Conservation (phyloP, 2,329 filamentous ascomycete genomes). For the Gremmenia infestans region DNA sequence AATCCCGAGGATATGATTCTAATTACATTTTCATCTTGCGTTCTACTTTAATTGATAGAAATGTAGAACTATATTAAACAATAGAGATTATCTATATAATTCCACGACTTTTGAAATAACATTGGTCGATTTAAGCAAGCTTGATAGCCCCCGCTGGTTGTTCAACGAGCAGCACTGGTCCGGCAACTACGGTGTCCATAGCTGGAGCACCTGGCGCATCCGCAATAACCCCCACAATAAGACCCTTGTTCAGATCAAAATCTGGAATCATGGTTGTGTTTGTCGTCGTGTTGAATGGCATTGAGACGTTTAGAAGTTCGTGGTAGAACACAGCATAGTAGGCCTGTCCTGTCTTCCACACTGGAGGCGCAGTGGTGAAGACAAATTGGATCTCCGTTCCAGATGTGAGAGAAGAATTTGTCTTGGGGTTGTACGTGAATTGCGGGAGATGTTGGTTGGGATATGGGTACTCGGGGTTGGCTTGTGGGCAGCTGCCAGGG, state of each 20-base stretch:
- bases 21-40: too few species aligned
- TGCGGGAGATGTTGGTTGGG: constrained; percentile 34
- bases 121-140: constrained; percentile 9
- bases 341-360: constrained; percentile 22
- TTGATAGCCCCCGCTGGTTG: constrained; percentile 29
- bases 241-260: constrained; percentile 34
- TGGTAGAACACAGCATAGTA: constrained; percentile 41
- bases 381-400: constrained; percentile 31
- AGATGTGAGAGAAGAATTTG: constrained; percentile 28
- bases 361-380: constrained; percentile 30
- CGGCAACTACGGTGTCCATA: constrained; percentile 36
- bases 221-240: constrained; percentile 35
- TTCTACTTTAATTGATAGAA: background rate
- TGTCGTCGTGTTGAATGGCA: constrained; percentile 33
- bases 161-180: constrained; percentile 35
- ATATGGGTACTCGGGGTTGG: constrained; percentile 35
- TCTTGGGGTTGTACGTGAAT: constrained; percentile 25
- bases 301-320: constrained; percentile 32
- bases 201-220: constrained; percentile 34
- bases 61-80: background rate
- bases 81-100: background rate
- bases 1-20: too few species aligned
- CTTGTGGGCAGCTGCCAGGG: constrained; percentile 32
- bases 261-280: constrained; percentile 34
- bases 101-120: too few species aligned